These are phyloP conservation scores for Aspergillus mulundensis DNA, from an alignment of 495 filamentous ascomycete genomes.

Conservation along the genomic window DNA sequence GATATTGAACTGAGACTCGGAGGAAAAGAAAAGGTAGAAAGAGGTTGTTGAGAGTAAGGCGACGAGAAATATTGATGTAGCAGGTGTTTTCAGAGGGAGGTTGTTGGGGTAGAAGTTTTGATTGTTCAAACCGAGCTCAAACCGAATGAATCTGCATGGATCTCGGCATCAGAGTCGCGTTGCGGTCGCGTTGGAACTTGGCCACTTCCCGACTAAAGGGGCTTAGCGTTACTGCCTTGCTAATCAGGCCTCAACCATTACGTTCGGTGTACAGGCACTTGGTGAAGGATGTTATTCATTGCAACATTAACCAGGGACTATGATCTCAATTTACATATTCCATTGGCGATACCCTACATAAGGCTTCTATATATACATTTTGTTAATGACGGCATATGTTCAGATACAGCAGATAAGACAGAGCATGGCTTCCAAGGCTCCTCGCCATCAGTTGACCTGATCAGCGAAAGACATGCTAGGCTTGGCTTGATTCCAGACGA, in stretches of 20 bases:
- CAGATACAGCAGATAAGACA: not conserved
- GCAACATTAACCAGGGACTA: too few relatives aligned
- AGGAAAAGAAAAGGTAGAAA: not conserved
- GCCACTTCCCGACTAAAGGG: not conserved
- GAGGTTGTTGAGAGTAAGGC: not conserved
- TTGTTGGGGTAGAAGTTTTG: not conserved
- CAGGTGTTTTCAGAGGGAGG: not conserved
- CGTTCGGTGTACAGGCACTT: not conserved
- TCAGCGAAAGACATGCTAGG: conserved; percentile 13
- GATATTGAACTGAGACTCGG: conserved; percentile 2
- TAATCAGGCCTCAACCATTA: not conserved
- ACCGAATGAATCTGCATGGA: not conserved
- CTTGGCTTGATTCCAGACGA: conserved; percentile 10
- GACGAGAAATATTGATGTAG: not conserved
- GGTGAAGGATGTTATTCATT: too few relatives aligned
- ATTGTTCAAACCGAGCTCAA: not conserved
- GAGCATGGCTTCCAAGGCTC: not conserved
- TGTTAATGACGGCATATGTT: not conserved
- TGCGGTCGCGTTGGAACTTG: not conserved
- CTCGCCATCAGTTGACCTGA: not conserved
- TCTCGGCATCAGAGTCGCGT: not conserved
- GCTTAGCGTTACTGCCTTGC: not conserved
- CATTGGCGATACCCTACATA: not conserved
- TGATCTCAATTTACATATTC: not conserved
- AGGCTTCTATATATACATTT: not conserved